Conservation (phyloP, 106 monocot genomes). For the Triglochin maritima region DNA sequence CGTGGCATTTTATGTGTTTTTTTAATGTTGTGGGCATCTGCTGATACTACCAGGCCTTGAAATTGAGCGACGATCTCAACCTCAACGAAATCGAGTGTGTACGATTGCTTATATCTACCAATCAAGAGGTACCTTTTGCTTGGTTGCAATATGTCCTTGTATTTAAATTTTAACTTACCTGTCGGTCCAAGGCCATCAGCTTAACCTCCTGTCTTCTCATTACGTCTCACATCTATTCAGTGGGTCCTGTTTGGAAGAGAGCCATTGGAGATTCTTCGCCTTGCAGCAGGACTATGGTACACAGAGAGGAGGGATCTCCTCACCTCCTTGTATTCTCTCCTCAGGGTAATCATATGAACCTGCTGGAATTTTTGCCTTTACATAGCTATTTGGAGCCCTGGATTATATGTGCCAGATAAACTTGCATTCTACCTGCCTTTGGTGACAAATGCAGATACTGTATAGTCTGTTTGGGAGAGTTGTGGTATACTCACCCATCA, state of each 20-base stretch:
- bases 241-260: conserved; percentile 80
- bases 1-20: no score
- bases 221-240: conserved; percentile 15
- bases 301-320: conserved; percentile 79
- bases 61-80: conserved; percentile 91
- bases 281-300: conserved; percentile 93
- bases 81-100: conserved; percentile 95
- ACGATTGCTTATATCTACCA: conserved; percentile 59
- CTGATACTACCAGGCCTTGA: conserved; percentile 42
- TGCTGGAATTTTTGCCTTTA: background rate
- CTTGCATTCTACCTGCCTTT: no score
- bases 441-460: no score
- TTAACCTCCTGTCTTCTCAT: no score
- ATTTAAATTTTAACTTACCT: no score
- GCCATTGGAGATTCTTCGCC: conserved; percentile 77
- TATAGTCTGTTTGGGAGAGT: no score
- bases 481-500: no score
- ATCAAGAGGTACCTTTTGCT: conserved; percentile 62
- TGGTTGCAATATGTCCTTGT: no score
- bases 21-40: no score
- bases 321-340: conserved; percentile 69
- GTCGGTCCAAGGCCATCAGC: no score
- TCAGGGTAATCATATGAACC: conserved; percentile 40
- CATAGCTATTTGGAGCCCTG: background rate
- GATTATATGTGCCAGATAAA: no score